Evolutionary conservation across 2,329 filamentous ascomycete genomes (phyloP), one percentile per base, ranked within the genome.

Genomic region (Fusarium tricinctum): DNA sequence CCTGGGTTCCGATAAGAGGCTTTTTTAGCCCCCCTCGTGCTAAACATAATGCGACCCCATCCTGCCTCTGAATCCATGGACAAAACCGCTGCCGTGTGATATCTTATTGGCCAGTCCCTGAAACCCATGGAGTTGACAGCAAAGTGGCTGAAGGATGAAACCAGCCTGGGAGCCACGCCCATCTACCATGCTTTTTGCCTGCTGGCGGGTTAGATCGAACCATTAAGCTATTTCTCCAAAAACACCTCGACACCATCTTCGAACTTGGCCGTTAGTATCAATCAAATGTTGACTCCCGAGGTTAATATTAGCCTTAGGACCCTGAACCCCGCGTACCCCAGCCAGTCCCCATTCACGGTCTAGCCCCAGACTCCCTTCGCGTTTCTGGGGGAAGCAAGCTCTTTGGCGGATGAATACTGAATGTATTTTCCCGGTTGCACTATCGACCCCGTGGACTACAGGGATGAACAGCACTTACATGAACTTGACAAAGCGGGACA

Each of bases 381-480:
- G 65, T 67, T 72, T 69, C 69, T 52, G 54, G 70, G 19, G 53
- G 46, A 22, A 49, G 35, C 39, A 64, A 54, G 46, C 38, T 48
- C 30, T 68, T 67, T 66, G 55, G 62, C 56, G 74, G 74, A 59
- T 75, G 69, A 76, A 74, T 68, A 32, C 22, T 28, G 40, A 48
- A 15, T 38, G 45, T 42, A 64, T 76, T 76, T 73, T 74, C n/a
- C 72, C 74, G 68, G 58, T 53, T 73, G 50, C 68, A 43, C 66
- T 71, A 68, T 64, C 58, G 58, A 58, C 42, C 65, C 70, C 66
- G 20, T 20, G 33, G 15, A 32, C 43, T 66, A 30, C 63, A 55
- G 42, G 61, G 70, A 57, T 72, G 15, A 39, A 26, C 43, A 64
- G n/a, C 20, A 39, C 38, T 38, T 58, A 50, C 33, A 35, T 40